phyloP scores from a whole-genome alignment of 352 stramenopile species.

The Phytophthora hibernalis region DNA sequence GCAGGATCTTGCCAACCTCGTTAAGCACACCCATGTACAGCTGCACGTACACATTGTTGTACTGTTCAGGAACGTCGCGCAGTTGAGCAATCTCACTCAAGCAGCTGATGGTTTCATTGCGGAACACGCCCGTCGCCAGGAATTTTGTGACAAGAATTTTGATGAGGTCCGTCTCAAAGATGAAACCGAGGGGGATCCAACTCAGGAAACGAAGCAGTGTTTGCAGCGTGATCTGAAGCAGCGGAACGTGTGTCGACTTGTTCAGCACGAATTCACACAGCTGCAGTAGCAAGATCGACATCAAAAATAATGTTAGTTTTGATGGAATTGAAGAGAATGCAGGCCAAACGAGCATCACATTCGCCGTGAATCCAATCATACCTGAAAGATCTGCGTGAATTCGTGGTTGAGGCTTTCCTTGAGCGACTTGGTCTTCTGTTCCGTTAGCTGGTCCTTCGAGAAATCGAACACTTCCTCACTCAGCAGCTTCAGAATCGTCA shows the following conservation, averaged over 20 bases:
- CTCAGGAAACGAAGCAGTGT: constrained; percentile 98
- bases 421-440: constrained; percentile 97
- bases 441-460: constrained; percentile 97
- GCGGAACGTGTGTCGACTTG: constrained; percentile 91
- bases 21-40: constrained; percentile 96
- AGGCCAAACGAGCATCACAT: background rate
- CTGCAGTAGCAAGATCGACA: constrained; percentile 39
- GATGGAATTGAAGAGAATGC: background rate
- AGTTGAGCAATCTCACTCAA: constrained; percentile 98
- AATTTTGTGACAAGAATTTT: constrained; percentile 97
- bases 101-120: constrained; percentile 98
- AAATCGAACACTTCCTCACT: constrained; percentile 99
- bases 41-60: constrained; percentile 95
- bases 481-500: constrained; percentile 99
- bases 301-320: constrained; percentile 7
- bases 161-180: constrained; percentile 98
- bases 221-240: constrained; percentile 97
- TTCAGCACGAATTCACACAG: constrained; percentile 98
- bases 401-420: constrained; percentile 98
- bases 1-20: constrained; percentile 92
- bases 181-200: constrained; percentile 98
- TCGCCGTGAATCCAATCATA: constrained; percentile 2
- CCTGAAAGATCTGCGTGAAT: constrained; percentile 98
- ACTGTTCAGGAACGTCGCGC: constrained; percentile 92
- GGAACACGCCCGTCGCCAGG: constrained; percentile 93